These are phyloP conservation scores for Schizothecium vesticola DNA, from an alignment of 495 filamentous ascomycete genomes.

Conservation along the genomic window DNA sequence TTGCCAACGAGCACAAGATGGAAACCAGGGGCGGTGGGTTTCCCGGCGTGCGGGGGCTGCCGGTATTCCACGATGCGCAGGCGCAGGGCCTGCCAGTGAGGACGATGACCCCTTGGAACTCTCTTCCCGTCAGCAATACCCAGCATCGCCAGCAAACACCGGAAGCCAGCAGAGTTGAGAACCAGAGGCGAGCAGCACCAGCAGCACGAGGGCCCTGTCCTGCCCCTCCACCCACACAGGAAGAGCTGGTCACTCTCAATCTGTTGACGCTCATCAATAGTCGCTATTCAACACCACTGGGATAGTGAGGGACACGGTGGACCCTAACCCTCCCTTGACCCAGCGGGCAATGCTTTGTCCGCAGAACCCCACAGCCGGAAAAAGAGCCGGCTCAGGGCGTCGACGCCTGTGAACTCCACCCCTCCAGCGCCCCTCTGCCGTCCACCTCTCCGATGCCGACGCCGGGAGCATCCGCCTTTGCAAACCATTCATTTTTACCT, in stretches of 20 bases:
- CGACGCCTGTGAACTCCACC: slow-evolving; percentile 11
- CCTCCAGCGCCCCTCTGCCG: neutral
- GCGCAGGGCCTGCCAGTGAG: neutral
- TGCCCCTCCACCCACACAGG: neutral
- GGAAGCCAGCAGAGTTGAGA: neutral
- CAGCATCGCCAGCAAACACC: neutral
- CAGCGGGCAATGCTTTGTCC: slow-evolving; percentile 24
- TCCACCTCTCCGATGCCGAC: neutral
- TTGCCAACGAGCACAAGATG: slow-evolving; percentile 1
- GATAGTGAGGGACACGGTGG: neutral
- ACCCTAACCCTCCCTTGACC: neutral
- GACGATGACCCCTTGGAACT: neutral
- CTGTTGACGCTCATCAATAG: neutral
- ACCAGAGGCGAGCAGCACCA: neutral
- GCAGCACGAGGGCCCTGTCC: neutral
- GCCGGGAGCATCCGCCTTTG: neutral
- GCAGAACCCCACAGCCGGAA: slow-evolving; percentile 14
- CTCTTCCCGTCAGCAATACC: neutral
- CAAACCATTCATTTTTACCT: neutral
- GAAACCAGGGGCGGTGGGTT: neutral
- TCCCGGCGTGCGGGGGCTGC: neutral
- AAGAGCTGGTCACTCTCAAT: neutral
- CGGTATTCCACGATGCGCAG: too few relatives aligned
- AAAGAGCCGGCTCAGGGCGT: slow-evolving; percentile 19
- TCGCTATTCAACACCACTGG: neutral